Evolutionary conservation across 345 rosid genomes (phyloP).

Genomic region (Excoecaria agallocha): DNA sequence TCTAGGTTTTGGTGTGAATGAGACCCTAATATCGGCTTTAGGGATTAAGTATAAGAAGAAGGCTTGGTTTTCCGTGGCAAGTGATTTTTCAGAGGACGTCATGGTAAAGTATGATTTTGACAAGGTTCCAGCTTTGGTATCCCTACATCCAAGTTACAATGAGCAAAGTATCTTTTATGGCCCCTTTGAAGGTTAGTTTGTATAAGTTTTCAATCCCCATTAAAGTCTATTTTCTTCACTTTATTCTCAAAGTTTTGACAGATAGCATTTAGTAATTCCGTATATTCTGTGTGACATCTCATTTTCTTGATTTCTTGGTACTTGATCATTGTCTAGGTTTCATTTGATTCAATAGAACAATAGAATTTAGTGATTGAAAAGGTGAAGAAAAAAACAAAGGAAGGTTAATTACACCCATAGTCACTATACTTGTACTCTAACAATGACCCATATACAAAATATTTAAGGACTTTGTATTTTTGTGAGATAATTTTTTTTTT

Average conservation of each 20-base stretch:
- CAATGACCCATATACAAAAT: no score
- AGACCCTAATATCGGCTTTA: slow-evolving; percentile 43
- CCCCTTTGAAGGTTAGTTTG: slow-evolving; percentile 79
- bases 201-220: not conserved
- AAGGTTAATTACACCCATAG: not conserved
- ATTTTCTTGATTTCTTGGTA: not conserved
- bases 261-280: slow-evolving; percentile 4
- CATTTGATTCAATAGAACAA: not conserved
- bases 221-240: not conserved
- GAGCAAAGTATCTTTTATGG: slow-evolving; percentile 75
- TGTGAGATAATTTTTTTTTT: no score
- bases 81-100: slow-evolving; percentile 67
- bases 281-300: not conserved
- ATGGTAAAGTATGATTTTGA: slow-evolving; percentile 71
- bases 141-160: slow-evolving; percentile 57
- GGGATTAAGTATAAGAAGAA: slow-evolving; percentile 78
- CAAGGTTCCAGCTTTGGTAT: slow-evolving; percentile 76
- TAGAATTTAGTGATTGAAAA: not conserved
- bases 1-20: slow-evolving; percentile 75
- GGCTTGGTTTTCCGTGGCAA: slow-evolving; percentile 93
- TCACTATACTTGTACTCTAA: no score
- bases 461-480: no score
- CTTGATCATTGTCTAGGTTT: not conserved
- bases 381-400: not conserved
- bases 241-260: not conserved